Percentiles rank a stretch among this genome's conserved stretches.
phyloP scores from a whole-genome alignment of 2,329 filamentous ascomycete species.

The Diaporthe sp. region DNA sequence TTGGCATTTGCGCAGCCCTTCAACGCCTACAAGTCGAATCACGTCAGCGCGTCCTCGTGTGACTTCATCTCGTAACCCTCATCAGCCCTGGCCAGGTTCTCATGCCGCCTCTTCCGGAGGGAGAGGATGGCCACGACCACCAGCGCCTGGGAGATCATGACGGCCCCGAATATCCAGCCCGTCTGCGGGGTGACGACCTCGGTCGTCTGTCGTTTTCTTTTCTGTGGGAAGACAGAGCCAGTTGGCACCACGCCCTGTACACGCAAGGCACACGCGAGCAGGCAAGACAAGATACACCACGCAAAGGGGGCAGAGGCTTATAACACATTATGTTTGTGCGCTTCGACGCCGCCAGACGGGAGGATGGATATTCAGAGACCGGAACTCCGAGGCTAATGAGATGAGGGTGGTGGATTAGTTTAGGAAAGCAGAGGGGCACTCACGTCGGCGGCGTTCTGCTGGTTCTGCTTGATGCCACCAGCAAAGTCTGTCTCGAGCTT shows the following conservation, averaged over 20 bases:
- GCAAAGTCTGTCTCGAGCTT: constrained; percentile 30
- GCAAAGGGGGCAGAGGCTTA: neutral
- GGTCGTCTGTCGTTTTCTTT: constrained; percentile 32
- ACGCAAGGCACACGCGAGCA: constrained; percentile 13
- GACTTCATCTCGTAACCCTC: constrained; percentile 21
- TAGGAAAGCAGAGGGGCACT: constrained; percentile 22
- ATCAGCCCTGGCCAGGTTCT: neutral
- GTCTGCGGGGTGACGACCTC: constrained; percentile 18
- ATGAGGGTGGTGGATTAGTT: neutral
- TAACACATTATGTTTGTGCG: neutral
- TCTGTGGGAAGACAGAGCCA: constrained; percentile 32
- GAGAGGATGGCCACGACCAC: constrained; percentile 2
- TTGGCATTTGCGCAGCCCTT: neutral
- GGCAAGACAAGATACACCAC: neutral
- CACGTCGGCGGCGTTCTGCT: constrained; percentile 25
- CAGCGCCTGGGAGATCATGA: constrained; percentile 27
- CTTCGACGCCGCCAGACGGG: neutral
- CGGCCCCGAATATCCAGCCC: constrained; percentile 35
- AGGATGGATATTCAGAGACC: constrained; percentile 26
- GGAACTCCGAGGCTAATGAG: constrained; percentile 8
- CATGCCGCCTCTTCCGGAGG: constrained; percentile 15
- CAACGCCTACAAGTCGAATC: neutral
- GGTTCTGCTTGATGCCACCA: constrained; percentile 33
- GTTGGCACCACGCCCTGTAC: constrained; percentile 21
- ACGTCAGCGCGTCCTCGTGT: constrained; percentile 16